phyloP scores from a whole-genome alignment of 2,329 filamentous ascomycete genomes.

The Orbilia blumenaviensis region DNA sequence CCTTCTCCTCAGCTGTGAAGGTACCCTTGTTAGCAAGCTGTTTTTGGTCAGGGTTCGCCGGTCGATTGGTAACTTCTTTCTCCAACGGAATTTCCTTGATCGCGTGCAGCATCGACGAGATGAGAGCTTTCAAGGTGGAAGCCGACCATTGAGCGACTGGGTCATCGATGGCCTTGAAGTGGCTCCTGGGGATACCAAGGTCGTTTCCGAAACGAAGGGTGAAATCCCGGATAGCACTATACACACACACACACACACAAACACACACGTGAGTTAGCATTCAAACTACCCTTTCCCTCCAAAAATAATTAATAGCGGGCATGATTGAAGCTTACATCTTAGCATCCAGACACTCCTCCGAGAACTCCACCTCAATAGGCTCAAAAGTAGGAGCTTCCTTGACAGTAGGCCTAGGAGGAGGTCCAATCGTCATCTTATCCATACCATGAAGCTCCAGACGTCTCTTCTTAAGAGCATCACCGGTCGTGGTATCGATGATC shows the following conservation, averaged over 20 bases:
- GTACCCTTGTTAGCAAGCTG: constrained; percentile 48
- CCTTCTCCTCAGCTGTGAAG: constrained; percentile 43
- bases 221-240: constrained; percentile 47
- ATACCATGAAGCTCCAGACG: constrained; percentile 40
- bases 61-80: constrained; percentile 24
- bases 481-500: constrained; percentile 36
- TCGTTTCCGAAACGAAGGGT: constrained; percentile 40
- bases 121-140: constrained; percentile 30
- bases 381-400: constrained; percentile 42
- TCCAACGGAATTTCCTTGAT: constrained; percentile 47
- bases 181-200: constrained; percentile 35
- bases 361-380: constrained; percentile 45
- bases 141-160: constrained; percentile 43
- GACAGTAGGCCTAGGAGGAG: constrained; percentile 24
- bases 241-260: no score
- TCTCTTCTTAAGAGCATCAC: constrained; percentile 46
- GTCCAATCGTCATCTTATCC: constrained; percentile 13
- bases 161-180: constrained; percentile 46
- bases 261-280: not conserved
- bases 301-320: not conserved
- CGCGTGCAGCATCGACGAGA: constrained; percentile 42
- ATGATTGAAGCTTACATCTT: constrained; percentile 46
- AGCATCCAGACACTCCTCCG: constrained; percentile 39
- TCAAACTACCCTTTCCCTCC: not conserved
- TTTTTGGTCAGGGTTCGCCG: constrained; percentile 28